Evolutionary conservation across 805 yeast species (phyloP).

Genomic region (Monosporozyma servazzii): DNA sequence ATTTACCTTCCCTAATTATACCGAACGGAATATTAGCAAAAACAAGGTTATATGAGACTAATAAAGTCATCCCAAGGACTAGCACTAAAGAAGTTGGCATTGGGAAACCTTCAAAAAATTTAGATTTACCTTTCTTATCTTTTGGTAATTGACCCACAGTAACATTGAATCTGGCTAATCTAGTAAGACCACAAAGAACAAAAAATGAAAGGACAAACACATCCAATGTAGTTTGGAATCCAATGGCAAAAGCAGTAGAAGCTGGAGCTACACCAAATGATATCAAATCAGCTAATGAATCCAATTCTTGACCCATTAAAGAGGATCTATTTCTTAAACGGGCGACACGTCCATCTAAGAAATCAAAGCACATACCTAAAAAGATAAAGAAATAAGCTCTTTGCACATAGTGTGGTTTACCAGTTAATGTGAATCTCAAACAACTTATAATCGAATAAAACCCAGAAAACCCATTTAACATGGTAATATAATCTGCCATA

Average conservation of each 20-base stretch:
- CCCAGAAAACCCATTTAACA: conserved; percentile 89
- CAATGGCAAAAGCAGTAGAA: conserved; percentile 81
- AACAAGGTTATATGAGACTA: conserved; percentile 46
- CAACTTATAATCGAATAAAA: conserved; percentile 85
- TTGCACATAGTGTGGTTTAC: conserved; percentile 60
- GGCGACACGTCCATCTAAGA: conserved; percentile 95
- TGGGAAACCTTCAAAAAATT: conserved; percentile 93
- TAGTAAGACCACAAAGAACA: conserved; percentile 86
- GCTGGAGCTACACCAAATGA: conserved; percentile 97
- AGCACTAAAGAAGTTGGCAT: conserved; percentile 79
- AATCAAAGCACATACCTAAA: conserved; percentile 91
- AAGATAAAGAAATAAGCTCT: conserved; percentile 84
- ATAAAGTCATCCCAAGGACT: conserved; percentile 62
- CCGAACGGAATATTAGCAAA: conserved; percentile 60
- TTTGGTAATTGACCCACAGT: conserved; percentile 90
- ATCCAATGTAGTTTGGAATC: conserved; percentile 78
- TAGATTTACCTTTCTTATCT: conserved; percentile 76
- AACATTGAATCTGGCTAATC: conserved; percentile 92
- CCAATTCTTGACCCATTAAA: conserved; percentile 94
- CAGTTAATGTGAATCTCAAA: conserved; percentile 67
- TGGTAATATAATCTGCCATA: conserved; percentile 92
- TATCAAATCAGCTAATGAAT: conserved; percentile 88
- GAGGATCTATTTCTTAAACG: conserved; percentile 86
- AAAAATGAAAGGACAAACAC: conserved; percentile 68
- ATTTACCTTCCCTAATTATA: conserved; percentile 40